Percentiles rank a stretch among this genome's conserved stretches.
Conservation (phyloP, 2,329 filamentous ascomycete species). For the Lecanosticta acicola region DNA sequence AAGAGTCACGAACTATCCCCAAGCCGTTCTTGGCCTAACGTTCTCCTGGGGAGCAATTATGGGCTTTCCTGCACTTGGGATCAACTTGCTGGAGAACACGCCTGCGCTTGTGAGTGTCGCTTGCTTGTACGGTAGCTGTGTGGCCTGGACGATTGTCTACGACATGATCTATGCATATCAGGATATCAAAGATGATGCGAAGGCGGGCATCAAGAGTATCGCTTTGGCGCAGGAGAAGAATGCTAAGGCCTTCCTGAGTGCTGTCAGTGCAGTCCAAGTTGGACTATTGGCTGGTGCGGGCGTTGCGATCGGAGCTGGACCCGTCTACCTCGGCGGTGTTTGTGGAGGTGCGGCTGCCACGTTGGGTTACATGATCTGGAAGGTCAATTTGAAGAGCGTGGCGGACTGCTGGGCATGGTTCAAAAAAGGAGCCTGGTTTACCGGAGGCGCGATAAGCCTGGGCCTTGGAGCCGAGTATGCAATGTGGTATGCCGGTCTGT, state of each 20-base stretch:
- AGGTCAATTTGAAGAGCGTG: constrained; percentile 52
- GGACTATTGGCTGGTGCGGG: constrained; percentile 66
- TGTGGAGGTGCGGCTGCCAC: constrained; percentile 53
- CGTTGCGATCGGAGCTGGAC: constrained; percentile 53
- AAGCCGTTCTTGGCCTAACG: constrained; percentile 73
- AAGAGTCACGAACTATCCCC: constrained; percentile 80
- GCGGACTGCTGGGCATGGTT: constrained; percentile 62
- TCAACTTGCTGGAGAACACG: constrained; percentile 63
- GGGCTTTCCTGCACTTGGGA: constrained; percentile 76
- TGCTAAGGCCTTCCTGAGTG: constrained; percentile 69
- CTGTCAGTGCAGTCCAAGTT: constrained; percentile 64
- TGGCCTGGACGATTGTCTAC: constrained; percentile 82
- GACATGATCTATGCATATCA: constrained; percentile 94
- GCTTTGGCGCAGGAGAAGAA: constrained; percentile 71
- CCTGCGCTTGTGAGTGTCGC: constrained; percentile 61
- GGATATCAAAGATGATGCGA: constrained; percentile 79
- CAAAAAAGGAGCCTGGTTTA: constrained; percentile 56
- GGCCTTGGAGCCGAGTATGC: constrained; percentile 53
- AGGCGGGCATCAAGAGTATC: constrained; percentile 84
- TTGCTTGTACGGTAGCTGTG: constrained; percentile 68
- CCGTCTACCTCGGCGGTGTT: constrained; percentile 53
- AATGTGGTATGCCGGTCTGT: constrained; percentile 13
- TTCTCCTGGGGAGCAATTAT: constrained; percentile 88
- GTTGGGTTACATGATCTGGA: constrained; percentile 55
- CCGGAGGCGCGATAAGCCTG: constrained; percentile 53